Conservation (phyloP, 139 green algal species). For the Coelastrella sp. region DNA sequence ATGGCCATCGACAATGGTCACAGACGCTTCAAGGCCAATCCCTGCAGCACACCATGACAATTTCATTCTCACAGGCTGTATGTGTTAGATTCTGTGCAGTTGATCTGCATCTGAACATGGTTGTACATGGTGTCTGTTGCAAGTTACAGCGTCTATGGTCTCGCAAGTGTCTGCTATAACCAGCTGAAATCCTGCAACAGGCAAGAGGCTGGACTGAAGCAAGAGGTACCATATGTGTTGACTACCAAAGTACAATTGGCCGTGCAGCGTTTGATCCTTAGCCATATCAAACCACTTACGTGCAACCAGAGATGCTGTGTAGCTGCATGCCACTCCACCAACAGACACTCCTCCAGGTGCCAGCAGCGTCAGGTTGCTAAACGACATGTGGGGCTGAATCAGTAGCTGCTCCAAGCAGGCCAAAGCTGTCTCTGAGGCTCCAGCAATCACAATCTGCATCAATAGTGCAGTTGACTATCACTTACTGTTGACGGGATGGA, state of each 20-base stretch:
- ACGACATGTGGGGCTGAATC: constrained; percentile 57
- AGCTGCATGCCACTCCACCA: constrained; percentile 58
- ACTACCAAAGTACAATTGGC: too few species aligned
- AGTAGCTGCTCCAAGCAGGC: constrained; percentile 77
- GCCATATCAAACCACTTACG: neutral
- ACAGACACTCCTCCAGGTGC: constrained; percentile 59
- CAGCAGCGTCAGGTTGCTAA: constrained; percentile 77
- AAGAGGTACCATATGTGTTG: too few species aligned
- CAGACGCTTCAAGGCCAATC: constrained; percentile 64
- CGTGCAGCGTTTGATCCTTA: too few species aligned
- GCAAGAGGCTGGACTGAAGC: too few species aligned
- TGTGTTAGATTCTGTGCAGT: too few species aligned
- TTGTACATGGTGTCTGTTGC: neutral
- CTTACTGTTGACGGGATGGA: too few species aligned
- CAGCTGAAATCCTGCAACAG: too few species aligned
- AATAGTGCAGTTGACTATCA: neutral
- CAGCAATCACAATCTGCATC: constrained; percentile 72
- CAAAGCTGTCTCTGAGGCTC: constrained; percentile 72
- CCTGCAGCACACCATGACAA: neutral
- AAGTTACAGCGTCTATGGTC: neutral
- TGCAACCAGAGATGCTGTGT: constrained; percentile 51
- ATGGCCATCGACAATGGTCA: constrained; percentile 69
- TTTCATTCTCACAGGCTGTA: too few species aligned
- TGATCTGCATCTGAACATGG: neutral
- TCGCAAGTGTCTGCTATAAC: too few species aligned